Conservation (phyloP, 352 stramenopile species). For the Globisporangium radiosum region DNA sequence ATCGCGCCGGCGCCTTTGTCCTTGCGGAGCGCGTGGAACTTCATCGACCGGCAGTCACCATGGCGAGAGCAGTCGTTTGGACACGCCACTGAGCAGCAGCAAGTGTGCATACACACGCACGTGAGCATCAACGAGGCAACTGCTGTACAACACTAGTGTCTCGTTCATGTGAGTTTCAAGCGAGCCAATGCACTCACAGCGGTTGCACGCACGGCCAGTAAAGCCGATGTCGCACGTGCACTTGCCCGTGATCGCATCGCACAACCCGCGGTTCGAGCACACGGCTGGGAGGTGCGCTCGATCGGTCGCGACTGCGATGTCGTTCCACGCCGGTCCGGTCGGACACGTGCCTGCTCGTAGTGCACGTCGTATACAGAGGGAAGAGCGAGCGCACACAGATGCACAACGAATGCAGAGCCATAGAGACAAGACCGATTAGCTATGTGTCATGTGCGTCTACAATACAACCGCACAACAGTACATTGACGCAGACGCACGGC, state of each 20-base stretch:
- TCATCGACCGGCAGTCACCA: constrained; percentile 71
- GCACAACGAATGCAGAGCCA: too few species aligned
- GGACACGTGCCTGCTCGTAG: constrained; percentile 42
- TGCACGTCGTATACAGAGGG: neutral
- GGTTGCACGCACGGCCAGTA: constrained; percentile 71
- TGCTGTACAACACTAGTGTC: too few species aligned
- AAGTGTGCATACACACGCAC: neutral
- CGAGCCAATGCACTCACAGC: constrained; percentile 26
- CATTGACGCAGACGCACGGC: constrained; percentile 18
- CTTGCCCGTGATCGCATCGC: constrained; percentile 48
- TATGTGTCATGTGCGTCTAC: too few species aligned
- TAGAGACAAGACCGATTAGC: too few species aligned
- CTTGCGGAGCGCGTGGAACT: constrained; percentile 50
- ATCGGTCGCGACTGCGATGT: constrained; percentile 47
- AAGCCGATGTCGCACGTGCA: constrained; percentile 78
- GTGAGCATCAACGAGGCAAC: neutral
- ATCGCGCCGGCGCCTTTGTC: constrained; percentile 40
- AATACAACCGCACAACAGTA: too few species aligned
- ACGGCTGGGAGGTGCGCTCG: constrained; percentile 38
- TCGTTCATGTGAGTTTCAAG: too few species aligned
- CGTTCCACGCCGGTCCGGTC: constrained; percentile 46
- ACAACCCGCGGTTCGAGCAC: constrained; percentile 66
- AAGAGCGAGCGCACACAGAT: neutral
- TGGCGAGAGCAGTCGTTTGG: constrained; percentile 53
- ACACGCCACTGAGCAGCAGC: constrained; percentile 42